Conservation (phyloP, 768 basidiomycete species). For the Melanogaster broomeanus region DNA sequence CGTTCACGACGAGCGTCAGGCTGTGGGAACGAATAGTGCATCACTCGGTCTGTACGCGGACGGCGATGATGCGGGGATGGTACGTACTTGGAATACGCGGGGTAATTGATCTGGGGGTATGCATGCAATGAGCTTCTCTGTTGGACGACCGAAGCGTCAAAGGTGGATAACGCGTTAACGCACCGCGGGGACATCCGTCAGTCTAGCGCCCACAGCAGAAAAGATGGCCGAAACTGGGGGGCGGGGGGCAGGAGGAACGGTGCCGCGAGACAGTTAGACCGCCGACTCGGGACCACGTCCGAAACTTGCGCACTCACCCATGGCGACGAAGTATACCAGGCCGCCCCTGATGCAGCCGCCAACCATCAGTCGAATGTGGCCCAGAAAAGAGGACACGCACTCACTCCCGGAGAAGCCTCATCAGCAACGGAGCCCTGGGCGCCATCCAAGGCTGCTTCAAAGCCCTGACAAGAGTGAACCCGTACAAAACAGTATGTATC, state of each 20-base stretch:
- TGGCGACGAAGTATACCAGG: constrained; percentile 8
- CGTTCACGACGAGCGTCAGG: constrained; percentile 3
- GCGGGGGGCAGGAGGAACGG: too few relatives aligned
- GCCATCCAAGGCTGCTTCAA: neutral
- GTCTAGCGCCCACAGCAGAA: constrained; percentile 4
- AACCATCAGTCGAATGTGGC: neutral
- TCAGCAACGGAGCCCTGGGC: neutral
- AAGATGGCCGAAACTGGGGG: constrained; percentile 1
- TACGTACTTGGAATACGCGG: constrained; percentile 8
- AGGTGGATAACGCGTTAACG: neutral
- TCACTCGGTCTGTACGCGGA: neutral
- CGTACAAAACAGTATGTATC: constrained; percentile 6
- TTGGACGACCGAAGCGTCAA: too few relatives aligned
- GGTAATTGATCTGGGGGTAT: constrained; percentile 3
- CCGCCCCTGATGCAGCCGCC: neutral
- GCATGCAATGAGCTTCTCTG: neutral
- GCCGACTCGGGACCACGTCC: too few relatives aligned
- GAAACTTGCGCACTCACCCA: constrained; percentile 1
- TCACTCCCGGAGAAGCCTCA: constrained; percentile 4
- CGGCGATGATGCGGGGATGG: too few relatives aligned
- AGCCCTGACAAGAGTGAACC: constrained; percentile 1
- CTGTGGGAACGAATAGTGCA: neutral
- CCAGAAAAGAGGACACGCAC: neutral
- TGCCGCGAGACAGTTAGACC: too few relatives aligned
- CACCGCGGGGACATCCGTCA: neutral